phyloP scores from a whole-genome alignment of 2,329 filamentous ascomycete genomes.

The Amphichorda felina region DNA sequence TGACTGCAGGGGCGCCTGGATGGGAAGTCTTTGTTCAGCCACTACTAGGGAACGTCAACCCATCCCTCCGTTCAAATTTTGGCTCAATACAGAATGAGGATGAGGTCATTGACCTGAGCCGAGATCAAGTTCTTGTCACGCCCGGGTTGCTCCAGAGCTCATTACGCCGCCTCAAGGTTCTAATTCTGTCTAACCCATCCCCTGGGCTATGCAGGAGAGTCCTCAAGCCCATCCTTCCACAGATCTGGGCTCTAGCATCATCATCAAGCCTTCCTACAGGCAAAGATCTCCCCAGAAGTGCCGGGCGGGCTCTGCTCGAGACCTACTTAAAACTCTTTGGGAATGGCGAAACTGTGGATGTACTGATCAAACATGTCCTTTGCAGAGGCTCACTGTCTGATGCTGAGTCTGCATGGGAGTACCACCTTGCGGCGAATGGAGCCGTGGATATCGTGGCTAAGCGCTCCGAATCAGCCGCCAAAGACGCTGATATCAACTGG shows the following conservation, averaged over 20 bases:
- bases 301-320: constrained; percentile 37
- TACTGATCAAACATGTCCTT: constrained; percentile 41
- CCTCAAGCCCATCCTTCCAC: constrained; percentile 42
- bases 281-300: constrained; percentile 25
- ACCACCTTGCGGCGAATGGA: constrained; percentile 28
- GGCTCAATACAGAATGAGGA: constrained; percentile 10
- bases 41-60: constrained; percentile 39
- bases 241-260: constrained; percentile 51
- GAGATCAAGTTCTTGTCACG: constrained; percentile 29
- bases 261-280: constrained; percentile 26
- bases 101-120: constrained; percentile 33
- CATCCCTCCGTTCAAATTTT: constrained; percentile 14
- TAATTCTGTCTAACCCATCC: constrained; percentile 54
- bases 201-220: constrained; percentile 53
- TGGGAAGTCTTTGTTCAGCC: constrained; percentile 52
- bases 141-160: constrained; percentile 34
- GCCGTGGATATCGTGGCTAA: constrained; percentile 37
- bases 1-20: constrained; percentile 36
- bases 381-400: constrained; percentile 33
- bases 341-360: constrained; percentile 32
- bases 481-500: constrained; percentile 21
- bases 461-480: constrained; percentile 1
- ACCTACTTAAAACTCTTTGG: constrained; percentile 47
- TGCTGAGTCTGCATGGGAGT: constrained; percentile 36
- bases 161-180: constrained; percentile 39